phyloP scores from a whole-genome alignment of 2,329 filamentous ascomycete genomes.

The Trichoderma hamatum region DNA sequence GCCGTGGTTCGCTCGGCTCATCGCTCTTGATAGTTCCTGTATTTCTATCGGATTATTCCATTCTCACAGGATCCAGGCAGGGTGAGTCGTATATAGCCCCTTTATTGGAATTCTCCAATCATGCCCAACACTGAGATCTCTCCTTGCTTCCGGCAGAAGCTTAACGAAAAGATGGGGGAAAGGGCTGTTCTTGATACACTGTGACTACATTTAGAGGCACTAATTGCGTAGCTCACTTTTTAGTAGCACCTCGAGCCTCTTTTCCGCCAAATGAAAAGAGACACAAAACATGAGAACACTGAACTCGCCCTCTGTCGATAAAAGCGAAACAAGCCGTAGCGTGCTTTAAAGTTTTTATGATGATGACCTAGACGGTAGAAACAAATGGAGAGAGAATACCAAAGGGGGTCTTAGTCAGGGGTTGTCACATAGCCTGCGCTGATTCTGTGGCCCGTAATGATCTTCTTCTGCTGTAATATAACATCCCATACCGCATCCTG shows the following conservation, averaged over 20 bases:
- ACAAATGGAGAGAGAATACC: not conserved
- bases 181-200: too few relatives aligned
- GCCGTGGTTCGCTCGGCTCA: not conserved
- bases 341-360: not conserved
- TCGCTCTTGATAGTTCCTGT: not conserved
- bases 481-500: too few relatives aligned
- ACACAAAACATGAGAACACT: too few relatives aligned
- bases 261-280: too few relatives aligned
- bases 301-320: not conserved
- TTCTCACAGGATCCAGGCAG: not conserved
- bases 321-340: not conserved
- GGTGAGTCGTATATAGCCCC: too few relatives aligned
- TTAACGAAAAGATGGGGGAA: too few relatives aligned
- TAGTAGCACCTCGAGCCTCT: too few relatives aligned
- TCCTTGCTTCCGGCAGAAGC: too few relatives aligned
- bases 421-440: not conserved
- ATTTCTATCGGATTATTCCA: not conserved
- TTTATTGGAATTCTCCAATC: not conserved
- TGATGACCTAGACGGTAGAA: not conserved
- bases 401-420: not conserved
- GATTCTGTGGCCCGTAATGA: not conserved
- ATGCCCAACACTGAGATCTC: too few relatives aligned
- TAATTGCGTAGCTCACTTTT: not conserved
- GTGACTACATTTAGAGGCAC: not conserved
- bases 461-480: not conserved